Conservation (phyloP, 148 eudicot genomes). For the Fagopyrum esculentum region DNA sequence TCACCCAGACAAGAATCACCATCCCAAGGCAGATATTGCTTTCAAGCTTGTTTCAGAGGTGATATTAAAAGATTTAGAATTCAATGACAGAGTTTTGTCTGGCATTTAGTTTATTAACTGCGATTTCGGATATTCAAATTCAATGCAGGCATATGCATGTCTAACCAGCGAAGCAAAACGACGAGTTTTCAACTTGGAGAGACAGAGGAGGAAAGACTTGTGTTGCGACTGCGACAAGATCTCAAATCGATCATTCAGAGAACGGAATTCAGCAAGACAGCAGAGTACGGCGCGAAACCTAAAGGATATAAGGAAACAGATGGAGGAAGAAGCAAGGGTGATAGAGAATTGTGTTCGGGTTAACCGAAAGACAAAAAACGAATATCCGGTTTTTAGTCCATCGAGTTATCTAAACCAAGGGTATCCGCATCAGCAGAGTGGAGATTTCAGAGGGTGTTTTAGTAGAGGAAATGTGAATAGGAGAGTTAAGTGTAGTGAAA, state of each 20-base stretch:
- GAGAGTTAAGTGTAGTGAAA: conserved; percentile 22
- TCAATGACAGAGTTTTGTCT: background rate
- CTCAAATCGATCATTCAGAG: background rate
- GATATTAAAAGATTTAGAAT: background rate
- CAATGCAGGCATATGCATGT: conserved; percentile 62
- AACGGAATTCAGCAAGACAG: background rate
- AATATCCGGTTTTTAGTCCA: conserved; percentile 24
- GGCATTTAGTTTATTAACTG: background rate
- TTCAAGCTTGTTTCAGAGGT: conserved; percentile 87
- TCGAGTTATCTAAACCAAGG: conserved; percentile 30
- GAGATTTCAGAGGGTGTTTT: conserved; percentile 16
- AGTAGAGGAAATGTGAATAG: conserved; percentile 19
- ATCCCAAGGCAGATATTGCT: conserved; percentile 74
- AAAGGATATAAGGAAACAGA: conserved; percentile 29
- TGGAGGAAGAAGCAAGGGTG: conserved; percentile 47
- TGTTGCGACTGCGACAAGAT: conserved; percentile 5
- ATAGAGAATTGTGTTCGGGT: conserved; percentile 49
- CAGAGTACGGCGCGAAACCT: background rate
- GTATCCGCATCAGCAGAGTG: conserved; percentile 47
- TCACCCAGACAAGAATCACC: conserved; percentile 87
- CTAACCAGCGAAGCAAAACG: conserved; percentile 45
- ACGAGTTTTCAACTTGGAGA: conserved; percentile 47
- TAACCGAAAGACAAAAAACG: conserved; percentile 29
- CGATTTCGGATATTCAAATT: background rate
- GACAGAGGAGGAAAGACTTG: conserved; percentile 24